Evolutionary conservation across 306 rosid genomes (phyloP).

Genomic region (Canavalia gladiata): DNA sequence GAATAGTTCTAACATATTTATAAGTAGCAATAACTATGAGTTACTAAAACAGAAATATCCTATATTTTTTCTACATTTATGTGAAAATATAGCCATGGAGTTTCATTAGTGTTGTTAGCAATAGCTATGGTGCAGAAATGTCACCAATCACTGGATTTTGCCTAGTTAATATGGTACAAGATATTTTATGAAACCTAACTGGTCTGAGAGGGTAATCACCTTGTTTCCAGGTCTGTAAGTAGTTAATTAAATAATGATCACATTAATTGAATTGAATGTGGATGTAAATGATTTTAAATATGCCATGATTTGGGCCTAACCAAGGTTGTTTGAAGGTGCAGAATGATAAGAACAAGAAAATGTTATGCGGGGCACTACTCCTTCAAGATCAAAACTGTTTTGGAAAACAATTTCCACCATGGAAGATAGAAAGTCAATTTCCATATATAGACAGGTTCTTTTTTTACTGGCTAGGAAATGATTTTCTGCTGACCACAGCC

Average conservation of each 20-base stretch:
- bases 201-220: neutral
- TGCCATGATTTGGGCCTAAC: neutral
- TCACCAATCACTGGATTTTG: constrained; percentile 16
- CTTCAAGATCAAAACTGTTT: constrained; percentile 29
- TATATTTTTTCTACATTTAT: constrained; percentile 12
- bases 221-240: constrained; percentile 16
- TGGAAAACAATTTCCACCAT: constrained; percentile 35
- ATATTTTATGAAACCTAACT: constrained; percentile 5
- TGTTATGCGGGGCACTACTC: neutral
- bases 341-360: neutral
- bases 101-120: constrained; percentile 12
- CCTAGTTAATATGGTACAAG: neutral
- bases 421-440: constrained; percentile 40
- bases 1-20: neutral
- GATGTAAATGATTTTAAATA: constrained; percentile 7
- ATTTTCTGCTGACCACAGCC: constrained; percentile 41
- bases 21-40: constrained; percentile 5
- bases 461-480: constrained; percentile 36
- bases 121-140: constrained; percentile 8
- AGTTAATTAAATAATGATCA: neutral
- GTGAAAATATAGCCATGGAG: neutral
- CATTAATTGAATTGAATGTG: constrained; percentile 12
- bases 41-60: neutral
- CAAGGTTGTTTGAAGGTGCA: constrained; percentile 23
- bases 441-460: constrained; percentile 34